phyloP scores from a whole-genome alignment of 805 yeast species.

The Candida arabinofermentans region DNA sequence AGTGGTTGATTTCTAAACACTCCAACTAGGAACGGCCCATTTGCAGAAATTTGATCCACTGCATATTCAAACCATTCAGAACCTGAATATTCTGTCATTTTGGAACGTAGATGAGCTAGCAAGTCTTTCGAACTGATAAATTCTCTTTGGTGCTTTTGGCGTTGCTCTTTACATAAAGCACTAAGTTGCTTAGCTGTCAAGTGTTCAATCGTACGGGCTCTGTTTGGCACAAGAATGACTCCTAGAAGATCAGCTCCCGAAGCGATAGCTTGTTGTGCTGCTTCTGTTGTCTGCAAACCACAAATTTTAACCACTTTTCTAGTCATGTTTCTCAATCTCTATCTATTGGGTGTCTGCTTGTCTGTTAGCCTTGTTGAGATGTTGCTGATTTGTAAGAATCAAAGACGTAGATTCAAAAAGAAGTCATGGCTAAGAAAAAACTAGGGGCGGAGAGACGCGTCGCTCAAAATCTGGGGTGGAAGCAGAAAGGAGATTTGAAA shows the following conservation, averaged over 20 bases:
- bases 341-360: not conserved
- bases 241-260: slow-evolving; percentile 79
- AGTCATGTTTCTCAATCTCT: slow-evolving; percentile 5
- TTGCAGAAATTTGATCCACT: slow-evolving; percentile 20
- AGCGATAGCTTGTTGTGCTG: slow-evolving; percentile 67
- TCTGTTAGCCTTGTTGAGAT: no score
- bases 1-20: slow-evolving; percentile 82
- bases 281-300: slow-evolving; percentile 66
- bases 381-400: no score
- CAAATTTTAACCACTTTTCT: slow-evolving; percentile 72
- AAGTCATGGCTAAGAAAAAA: no score
- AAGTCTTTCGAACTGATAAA: slow-evolving; percentile 23
- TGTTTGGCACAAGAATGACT: slow-evolving; percentile 78
- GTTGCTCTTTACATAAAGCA: slow-evolving; percentile 20
- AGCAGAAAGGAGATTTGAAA: no score
- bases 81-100: slow-evolving; percentile 6
- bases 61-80: slow-evolving; percentile 34
- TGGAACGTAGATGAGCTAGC: slow-evolving; percentile 16
- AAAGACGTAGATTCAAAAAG: no score
- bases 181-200: slow-evolving; percentile 46
- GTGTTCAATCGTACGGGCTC: slow-evolving; percentile 63
- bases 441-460: no score
- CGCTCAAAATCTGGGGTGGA: no score
- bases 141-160: slow-evolving; percentile 18
- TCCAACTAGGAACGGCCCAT: slow-evolving; percentile 78